Evolutionary conservation across 768 basidiomycete genomes (phyloP).

Genomic region (Rhizopogon roseolus): DNA sequence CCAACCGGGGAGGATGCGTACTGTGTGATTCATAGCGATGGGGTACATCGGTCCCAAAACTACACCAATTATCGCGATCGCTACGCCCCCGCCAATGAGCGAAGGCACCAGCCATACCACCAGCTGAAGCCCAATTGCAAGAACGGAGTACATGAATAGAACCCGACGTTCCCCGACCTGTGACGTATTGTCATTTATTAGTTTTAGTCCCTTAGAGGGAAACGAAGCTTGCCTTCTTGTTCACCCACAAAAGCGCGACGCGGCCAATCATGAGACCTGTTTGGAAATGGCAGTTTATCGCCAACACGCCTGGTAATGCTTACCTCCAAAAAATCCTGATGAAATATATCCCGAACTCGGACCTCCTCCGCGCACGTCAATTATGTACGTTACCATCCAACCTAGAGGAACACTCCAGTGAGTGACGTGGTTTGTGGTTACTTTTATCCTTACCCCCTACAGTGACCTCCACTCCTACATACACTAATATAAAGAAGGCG

Average conservation of each 20-base stretch:
- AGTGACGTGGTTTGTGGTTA: neutral
- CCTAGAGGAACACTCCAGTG: constrained; percentile 27
- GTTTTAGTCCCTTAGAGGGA: neutral
- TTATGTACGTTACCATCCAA: constrained; percentile 64
- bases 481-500: constrained; percentile 40
- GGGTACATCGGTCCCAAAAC: constrained; percentile 77
- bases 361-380: constrained; percentile 39
- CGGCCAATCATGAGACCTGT: constrained; percentile 26
- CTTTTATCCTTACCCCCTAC: constrained; percentile 33
- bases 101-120: constrained; percentile 68
- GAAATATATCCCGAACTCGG: constrained; percentile 43
- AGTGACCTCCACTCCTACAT: constrained; percentile 51
- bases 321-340: constrained; percentile 32
- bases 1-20: constrained; percentile 29
- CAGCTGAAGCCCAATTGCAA: constrained; percentile 51
- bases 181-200: neutral
- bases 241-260: constrained; percentile 22
- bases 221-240: constrained; percentile 16
- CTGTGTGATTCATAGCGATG: constrained; percentile 35
- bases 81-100: constrained; percentile 58
- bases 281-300: neutral
- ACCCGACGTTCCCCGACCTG: constrained; percentile 28
- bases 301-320: neutral
- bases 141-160: constrained; percentile 22
- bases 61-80: constrained; percentile 59